phyloP scores from a whole-genome alignment of 495 filamentous ascomycete genomes.

The Penicillium macrosclerotiorum region DNA sequence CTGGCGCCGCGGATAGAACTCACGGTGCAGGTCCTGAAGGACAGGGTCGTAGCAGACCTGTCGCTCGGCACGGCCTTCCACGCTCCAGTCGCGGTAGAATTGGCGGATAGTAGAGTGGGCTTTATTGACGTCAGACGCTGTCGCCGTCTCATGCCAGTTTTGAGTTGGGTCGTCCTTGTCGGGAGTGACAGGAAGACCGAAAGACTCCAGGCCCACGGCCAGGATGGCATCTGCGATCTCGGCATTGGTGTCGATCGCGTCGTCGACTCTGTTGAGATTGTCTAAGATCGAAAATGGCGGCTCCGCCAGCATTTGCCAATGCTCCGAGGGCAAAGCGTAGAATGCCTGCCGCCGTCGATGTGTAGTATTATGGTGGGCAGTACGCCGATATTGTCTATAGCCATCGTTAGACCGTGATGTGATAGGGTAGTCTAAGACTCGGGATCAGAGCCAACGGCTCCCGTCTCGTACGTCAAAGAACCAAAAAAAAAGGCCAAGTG shows the following conservation, averaged over 20 bases:
- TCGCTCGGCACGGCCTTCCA: slow-evolving; percentile 70
- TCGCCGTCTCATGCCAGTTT: slow-evolving; percentile 66
- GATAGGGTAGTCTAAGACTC: not conserved
- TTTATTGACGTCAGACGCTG: slow-evolving; percentile 75
- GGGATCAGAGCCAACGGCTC: not conserved
- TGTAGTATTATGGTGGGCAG: slow-evolving; percentile 81
- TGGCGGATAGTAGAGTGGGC: slow-evolving; percentile 86
- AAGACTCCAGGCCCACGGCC: slow-evolving; percentile 59
- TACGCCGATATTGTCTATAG: slow-evolving; percentile 74
- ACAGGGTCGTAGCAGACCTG: slow-evolving; percentile 73
- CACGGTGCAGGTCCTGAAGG: slow-evolving; percentile 55
- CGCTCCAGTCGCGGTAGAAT: slow-evolving; percentile 94
- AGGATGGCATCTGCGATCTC: slow-evolving; percentile 79
- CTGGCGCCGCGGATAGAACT: slow-evolving; percentile 43
- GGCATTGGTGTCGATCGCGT: slow-evolving; percentile 85
- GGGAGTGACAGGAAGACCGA: slow-evolving; percentile 48
- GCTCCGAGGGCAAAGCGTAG: slow-evolving; percentile 79
- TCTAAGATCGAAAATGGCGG: slow-evolving; percentile 80
- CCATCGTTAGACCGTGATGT: not conserved
- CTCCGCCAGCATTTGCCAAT: slow-evolving; percentile 76
- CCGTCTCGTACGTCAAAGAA: not conserved
- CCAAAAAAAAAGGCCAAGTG: too few relatives aligned
- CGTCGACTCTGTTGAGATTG: slow-evolving; percentile 73
- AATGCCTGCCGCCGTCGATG: slow-evolving; percentile 86
- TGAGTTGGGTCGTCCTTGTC: slow-evolving; percentile 31